Evolutionary conservation across 2,329 filamentous ascomycete species (phyloP), one percentile per base, ranked within the genome.

Genomic region (Cordyceps cateniannulata): DNA sequence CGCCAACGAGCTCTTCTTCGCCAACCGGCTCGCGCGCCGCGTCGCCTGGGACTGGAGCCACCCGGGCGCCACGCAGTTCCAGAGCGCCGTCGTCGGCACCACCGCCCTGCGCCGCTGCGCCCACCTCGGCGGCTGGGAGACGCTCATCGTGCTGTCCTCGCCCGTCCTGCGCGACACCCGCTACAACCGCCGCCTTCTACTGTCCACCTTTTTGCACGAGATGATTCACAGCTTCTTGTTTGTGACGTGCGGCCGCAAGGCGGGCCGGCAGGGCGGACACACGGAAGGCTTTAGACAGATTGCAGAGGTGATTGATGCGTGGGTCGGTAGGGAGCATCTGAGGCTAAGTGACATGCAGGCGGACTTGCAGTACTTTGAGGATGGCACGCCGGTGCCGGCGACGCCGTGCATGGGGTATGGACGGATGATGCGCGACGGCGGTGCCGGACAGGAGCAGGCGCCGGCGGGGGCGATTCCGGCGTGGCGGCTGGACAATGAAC

Each of bases 151-250:
- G 5, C 73, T 88, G 14, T 87, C 84, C 4, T 77, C 78, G 2
- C 80, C 83, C 0, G 84, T 87, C 16, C 76, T 87, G n/a, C 75
- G 74, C 44, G 77, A 82, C 64, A 76, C 71, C 16, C 77, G 75
- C 53, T 88, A 85, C 69, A 85, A 84, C 68, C 74, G 85, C 5
- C 77, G 83, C 7, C 75, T 88, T 18, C 77, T 88, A 59, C 85
- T 88, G 53, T 84, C 82, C 7, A 85, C 85, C 0, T 87, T 88
- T 64, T 67, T 88, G 51, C 85, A 88, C 67, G 85, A 88, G 71
- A 79, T 87, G 65, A 85, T 88, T 52, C 85, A 88, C 71, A 85
- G 84, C 70, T 88, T 86, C 67, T 74, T 88, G 18, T 88, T 88
- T 65, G 80, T 88, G 61, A 76, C 74, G 56, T 86, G 84, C 65